phyloP scores from a whole-genome alignment of 2,329 filamentous ascomycete species.

The Exserohilum rostratum region DNA sequence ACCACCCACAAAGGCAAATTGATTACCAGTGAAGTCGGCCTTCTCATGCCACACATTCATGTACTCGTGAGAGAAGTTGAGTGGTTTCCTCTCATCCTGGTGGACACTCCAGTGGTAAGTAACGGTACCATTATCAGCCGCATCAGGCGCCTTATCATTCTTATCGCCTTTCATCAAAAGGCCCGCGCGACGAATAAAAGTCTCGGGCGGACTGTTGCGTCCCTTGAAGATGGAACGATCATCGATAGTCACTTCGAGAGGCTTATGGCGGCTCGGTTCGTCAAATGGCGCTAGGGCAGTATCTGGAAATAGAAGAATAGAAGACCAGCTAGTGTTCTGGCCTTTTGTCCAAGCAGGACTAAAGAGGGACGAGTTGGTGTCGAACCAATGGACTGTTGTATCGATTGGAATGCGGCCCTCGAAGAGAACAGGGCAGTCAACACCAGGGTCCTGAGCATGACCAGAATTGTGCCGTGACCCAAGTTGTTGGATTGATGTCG shows the following conservation, averaged over 20 bases:
- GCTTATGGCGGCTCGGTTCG: no score
- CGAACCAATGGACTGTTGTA: no score
- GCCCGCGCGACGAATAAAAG: constrained; percentile 34
- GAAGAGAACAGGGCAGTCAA: no score
- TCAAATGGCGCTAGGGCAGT: no score
- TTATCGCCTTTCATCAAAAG: constrained; percentile 28
- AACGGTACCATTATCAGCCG: constrained; percentile 27
- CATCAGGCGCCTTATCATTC: constrained; percentile 27
- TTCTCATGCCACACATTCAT: constrained; percentile 41
- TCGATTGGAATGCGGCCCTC: no score
- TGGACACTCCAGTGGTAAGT: constrained; percentile 38
- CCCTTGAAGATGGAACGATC: constrained; percentile 28
- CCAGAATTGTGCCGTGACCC: no score
- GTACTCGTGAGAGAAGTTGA: constrained; percentile 40
- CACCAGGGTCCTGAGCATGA: no score
- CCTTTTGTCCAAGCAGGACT: no score
- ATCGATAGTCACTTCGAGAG: constrained; percentile 36
- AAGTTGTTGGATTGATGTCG: no score
- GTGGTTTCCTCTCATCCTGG: constrained; percentile 19
- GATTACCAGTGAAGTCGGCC: constrained; percentile 33
- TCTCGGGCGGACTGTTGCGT: constrained; percentile 16
- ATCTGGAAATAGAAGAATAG: no score
- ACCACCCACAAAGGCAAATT: constrained; percentile 31
- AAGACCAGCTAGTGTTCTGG: no score
- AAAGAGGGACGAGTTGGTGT: no score